A percentile compares a stretch with the other conserved stretches of the same genome.
Conservation (phyloP, 192 early-diverging fungal species). For the Backusella parvicylindrica region DNA sequence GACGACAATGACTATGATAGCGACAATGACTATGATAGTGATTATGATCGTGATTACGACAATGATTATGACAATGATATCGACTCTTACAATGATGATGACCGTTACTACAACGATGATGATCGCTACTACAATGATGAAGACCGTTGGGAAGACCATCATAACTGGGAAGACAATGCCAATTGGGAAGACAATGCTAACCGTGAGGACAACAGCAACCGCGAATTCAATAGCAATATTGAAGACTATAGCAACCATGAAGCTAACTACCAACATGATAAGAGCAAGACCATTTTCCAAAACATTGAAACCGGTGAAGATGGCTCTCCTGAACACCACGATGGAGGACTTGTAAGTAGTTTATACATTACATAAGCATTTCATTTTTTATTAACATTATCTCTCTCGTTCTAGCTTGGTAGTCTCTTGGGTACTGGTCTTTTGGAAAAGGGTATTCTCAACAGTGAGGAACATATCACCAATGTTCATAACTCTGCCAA, state of each 20-base stretch:
- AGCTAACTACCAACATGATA: neutral
- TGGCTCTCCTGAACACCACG: neutral
- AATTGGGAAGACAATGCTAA: neutral
- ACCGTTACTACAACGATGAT: neutral
- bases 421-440: neutral
- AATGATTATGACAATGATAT: neutral
- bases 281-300: neutral
- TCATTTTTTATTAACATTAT: neutral
- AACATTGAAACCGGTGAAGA: neutral
- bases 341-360: neutral
- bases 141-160: neutral
- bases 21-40: neutral
- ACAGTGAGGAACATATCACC: neutral
- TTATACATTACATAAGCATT: neutral
- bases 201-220: neutral
- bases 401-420: neutral
- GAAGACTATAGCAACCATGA: neutral
- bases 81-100: neutral
- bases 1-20: too few relatives aligned
- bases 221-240: neutral
- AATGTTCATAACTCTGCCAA: neutral
- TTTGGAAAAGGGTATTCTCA: neutral
- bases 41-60: neutral
- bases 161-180: neutral
- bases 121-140: neutral